Conservation (phyloP, 2,329 filamentous ascomycete genomes). For the Fonsecaea nubica region DNA sequence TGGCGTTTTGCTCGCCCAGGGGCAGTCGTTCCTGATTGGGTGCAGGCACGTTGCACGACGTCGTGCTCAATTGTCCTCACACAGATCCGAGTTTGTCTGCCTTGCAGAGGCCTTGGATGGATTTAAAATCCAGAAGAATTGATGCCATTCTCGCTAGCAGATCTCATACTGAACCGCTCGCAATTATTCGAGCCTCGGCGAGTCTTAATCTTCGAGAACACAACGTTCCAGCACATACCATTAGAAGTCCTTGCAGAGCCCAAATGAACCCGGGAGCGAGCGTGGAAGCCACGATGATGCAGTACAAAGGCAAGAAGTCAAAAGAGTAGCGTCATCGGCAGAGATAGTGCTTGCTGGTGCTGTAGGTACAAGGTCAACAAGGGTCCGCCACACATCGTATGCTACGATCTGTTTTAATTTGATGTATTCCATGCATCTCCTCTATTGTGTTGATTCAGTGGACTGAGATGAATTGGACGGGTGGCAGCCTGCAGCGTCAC, state of each 20-base stretch:
- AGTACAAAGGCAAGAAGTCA: not conserved
- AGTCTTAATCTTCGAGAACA: not conserved
- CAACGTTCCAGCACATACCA: not conserved
- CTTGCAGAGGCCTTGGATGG: not conserved
- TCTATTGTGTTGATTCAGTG: conserved; percentile 1
- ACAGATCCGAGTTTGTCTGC: not conserved
- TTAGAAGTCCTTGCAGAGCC: not conserved
- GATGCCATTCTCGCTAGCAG: not conserved
- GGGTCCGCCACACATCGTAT: not conserved
- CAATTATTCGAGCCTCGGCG: not conserved
- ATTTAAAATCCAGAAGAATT: not conserved
- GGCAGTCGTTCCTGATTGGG: not conserved
- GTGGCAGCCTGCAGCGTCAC: conserved; percentile 51
- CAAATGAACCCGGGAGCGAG: not conserved
- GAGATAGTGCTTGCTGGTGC: not conserved
- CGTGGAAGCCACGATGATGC: not conserved
- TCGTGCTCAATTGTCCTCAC: not conserved
- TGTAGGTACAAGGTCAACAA: not conserved
- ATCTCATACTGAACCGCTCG: not conserved
- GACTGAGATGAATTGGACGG: conserved; percentile 54
- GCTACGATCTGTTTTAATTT: not conserved
- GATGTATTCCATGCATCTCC: not conserved
- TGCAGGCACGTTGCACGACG: not conserved
- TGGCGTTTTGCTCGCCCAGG: not conserved
- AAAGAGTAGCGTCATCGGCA: not conserved